Percentiles rank a stretch among this genome's conserved stretches.
Conservation (phyloP, 192 early-diverging fungal species). For the Coemansia sp. region DNA sequence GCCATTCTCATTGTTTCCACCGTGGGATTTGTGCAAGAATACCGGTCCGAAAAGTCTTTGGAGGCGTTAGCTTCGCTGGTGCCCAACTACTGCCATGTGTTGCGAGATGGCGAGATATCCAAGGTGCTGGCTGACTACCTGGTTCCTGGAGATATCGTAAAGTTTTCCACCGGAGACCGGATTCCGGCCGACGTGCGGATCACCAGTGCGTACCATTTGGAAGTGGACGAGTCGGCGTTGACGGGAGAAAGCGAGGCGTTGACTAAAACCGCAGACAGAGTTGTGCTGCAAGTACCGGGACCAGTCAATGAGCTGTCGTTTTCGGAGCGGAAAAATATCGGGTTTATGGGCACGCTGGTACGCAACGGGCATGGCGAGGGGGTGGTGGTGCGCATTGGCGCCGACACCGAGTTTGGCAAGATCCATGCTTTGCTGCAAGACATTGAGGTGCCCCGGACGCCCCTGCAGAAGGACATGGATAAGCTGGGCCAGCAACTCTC, state of each 20-base stretch:
- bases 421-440: conserved; percentile 94
- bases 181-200: conserved; percentile 92
- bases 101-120: conserved; percentile 64
- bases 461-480: conserved; percentile 93
- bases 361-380: conserved; percentile 84
- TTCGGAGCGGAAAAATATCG: conserved; percentile 70
- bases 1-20: conserved; percentile 75
- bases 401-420: conserved; percentile 89
- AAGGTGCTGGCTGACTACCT: conserved; percentile 75
- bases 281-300: conserved; percentile 27
- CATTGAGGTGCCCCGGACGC: conserved; percentile 86
- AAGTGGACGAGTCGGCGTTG: conserved; percentile 91
- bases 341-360: conserved; percentile 93
- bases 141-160: conserved; percentile 90
- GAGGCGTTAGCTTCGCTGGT: conserved; percentile 89
- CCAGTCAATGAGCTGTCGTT: conserved; percentile 38
- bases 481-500: conserved; percentile 63
- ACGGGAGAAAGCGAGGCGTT: conserved; percentile 94
- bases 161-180: conserved; percentile 84
- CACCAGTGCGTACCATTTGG: conserved; percentile 70
- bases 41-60: conserved; percentile 88
- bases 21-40: conserved; percentile 92
- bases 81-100: conserved; percentile 73
- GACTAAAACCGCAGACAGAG: conserved; percentile 60
- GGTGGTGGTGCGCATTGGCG: conserved; percentile 86